A percentile compares a stretch with the other conserved stretches of the same genome.
Conservation (phyloP, 305 asterid species). For the Coffea humblotiana region DNA sequence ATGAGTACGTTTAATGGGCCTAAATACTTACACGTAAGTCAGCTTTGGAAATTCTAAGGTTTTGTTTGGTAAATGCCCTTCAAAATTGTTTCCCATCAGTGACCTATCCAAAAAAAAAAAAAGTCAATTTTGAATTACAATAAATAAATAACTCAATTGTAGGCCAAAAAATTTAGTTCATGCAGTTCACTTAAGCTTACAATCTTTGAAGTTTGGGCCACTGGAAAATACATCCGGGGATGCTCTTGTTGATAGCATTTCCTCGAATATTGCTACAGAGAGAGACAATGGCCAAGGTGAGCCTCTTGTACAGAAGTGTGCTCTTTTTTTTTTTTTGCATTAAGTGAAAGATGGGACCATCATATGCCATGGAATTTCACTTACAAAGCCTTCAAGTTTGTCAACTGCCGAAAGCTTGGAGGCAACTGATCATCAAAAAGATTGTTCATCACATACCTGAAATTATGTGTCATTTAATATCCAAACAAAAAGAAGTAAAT, state of each 20-base stretch:
- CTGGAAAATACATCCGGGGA: background rate
- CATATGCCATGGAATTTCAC: background rate
- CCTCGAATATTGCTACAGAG: conserved; percentile 21
- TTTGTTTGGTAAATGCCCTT: conserved; percentile 4
- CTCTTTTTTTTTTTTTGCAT: too few relatives aligned
- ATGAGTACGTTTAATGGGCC: too few relatives aligned
- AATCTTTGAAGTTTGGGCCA: background rate
- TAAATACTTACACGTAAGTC: background rate
- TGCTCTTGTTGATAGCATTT: conserved; percentile 8
- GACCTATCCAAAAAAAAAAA: background rate
- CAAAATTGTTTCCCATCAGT: conserved; percentile 21
- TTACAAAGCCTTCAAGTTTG: background rate
- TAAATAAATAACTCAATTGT: too few relatives aligned
- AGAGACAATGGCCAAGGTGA: background rate
- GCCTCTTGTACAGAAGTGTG: too few relatives aligned
- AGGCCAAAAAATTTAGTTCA: background rate
- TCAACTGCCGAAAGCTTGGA: background rate
- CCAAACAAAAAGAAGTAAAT: too few relatives aligned
- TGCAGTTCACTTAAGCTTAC: conserved; percentile 13
- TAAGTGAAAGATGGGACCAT: background rate
- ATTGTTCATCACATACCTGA: conserved; percentile 19
- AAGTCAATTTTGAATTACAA: background rate
- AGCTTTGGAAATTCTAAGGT: conserved; percentile 6
- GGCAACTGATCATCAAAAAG: conserved; percentile 11
- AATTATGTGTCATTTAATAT: background rate